Percentiles rank a stretch among this genome's conserved stretches.
Conservation (phyloP, 1,139 yeast species). For the Geotrichum siamense region DNA sequence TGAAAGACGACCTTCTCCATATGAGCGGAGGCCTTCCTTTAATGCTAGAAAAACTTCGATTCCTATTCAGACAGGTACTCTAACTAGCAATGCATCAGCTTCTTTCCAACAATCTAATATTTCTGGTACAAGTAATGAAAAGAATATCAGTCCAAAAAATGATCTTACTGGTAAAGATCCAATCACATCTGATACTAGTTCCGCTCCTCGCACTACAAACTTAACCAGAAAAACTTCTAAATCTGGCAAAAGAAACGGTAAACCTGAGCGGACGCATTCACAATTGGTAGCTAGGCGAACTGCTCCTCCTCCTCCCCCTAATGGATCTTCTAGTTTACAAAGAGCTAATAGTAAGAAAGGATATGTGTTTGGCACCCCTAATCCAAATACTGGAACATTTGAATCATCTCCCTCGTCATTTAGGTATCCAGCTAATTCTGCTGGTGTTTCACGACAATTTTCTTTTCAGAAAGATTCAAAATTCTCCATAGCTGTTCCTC, state of each 20-base stretch:
- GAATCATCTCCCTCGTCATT: constrained; percentile 1
- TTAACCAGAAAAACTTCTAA: constrained; percentile 7
- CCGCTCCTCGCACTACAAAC: background rate
- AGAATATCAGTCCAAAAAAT: background rate
- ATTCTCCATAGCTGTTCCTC: constrained; percentile 12
- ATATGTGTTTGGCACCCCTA: constrained; percentile 1
- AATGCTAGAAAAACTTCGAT: constrained; percentile 13
- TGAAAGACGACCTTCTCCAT: constrained; percentile 71
- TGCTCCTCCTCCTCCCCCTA: constrained; percentile 66
- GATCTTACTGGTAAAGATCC: background rate
- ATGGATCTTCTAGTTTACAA: constrained; percentile 7
- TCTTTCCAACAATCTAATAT: constrained; percentile 6
- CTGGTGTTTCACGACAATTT: constrained; percentile 6
- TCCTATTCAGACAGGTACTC: constrained; percentile 11
- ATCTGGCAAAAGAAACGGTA: constrained; percentile 5
- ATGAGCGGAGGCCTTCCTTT: constrained; percentile 33
- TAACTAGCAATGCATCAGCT: constrained; percentile 10
- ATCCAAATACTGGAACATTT: background rate
- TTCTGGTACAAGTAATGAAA: background rate
- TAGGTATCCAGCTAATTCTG: background rate
- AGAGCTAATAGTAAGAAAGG: constrained; percentile 13
- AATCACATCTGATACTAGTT: background rate
- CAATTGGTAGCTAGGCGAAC: constrained; percentile 55
- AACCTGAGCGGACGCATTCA: constrained; percentile 13
- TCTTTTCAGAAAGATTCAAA: constrained; percentile 6